These are phyloP conservation scores for Sugiyamaella floridensis DNA, from an alignment of 805 yeast species.

Conservation along the genomic window DNA sequence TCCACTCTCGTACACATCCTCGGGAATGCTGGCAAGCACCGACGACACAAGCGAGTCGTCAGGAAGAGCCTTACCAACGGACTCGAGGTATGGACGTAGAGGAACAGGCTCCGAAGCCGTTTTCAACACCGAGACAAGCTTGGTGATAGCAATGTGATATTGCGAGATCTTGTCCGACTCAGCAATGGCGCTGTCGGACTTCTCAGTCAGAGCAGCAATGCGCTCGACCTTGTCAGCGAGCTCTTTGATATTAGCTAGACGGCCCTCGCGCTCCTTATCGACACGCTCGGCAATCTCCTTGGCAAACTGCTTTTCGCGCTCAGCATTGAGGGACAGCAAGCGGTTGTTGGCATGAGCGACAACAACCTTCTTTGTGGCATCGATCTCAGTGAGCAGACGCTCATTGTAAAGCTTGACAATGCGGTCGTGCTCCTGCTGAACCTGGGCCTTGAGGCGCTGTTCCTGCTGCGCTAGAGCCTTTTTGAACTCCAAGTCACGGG, in stretches of 20 bases:
- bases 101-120: slow-evolving; percentile 35
- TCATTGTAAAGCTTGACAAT: slow-evolving; percentile 53
- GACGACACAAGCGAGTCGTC: slow-evolving; percentile 46
- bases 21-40: slow-evolving; percentile 44
- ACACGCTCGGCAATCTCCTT: slow-evolving; percentile 50
- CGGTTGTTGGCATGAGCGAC: slow-evolving; percentile 68
- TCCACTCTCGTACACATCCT: slow-evolving; percentile 41
- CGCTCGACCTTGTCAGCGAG: slow-evolving; percentile 52
- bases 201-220: slow-evolving; percentile 37
- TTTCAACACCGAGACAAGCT: slow-evolving; percentile 37
- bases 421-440: slow-evolving; percentile 52
- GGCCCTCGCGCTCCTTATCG: slow-evolving; percentile 70
- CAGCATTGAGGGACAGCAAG: slow-evolving; percentile 56
- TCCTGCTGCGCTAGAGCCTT: slow-evolving; percentile 38
- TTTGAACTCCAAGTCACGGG: slow-evolving; percentile 22
- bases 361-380: slow-evolving; percentile 58
- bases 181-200: slow-evolving; percentile 34
- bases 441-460: slow-evolving; percentile 52
- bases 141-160: slow-evolving; percentile 40
- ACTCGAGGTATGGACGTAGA: slow-evolving; percentile 29
- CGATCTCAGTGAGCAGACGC: slow-evolving; percentile 56
- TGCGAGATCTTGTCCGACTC: slow-evolving; percentile 36
- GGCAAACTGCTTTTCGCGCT: slow-evolving; percentile 62
- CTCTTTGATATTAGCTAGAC: slow-evolving; percentile 60
- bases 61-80: slow-evolving; percentile 32